A percentile compares a stretch with the other conserved stretches of the same genome.
Evolutionary conservation across 495 filamentous ascomycete species (phyloP).

Genomic region (Aspergillus funiculosus): DNA sequence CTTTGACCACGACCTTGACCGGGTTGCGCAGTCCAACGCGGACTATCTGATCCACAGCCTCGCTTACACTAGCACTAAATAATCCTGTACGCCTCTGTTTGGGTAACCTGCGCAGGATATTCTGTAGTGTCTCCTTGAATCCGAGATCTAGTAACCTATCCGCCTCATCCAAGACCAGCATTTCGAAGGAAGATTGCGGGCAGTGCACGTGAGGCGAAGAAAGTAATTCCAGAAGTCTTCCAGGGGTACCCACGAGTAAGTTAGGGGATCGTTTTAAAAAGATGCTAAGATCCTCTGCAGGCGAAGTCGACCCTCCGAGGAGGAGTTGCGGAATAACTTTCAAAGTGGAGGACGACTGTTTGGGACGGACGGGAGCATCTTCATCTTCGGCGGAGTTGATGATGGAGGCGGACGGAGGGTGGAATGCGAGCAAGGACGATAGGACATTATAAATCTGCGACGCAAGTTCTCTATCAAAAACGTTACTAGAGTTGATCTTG

Average conservation of each 20-base stretch:
- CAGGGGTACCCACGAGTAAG: constrained; percentile 81
- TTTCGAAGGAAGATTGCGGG: constrained; percentile 80
- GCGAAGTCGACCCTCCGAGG: constrained; percentile 76
- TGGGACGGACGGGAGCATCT: constrained; percentile 47
- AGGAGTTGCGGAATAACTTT: constrained; percentile 81
- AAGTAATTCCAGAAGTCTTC: constrained; percentile 80
- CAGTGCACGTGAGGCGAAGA: constrained; percentile 88
- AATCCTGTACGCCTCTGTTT: constrained; percentile 92
- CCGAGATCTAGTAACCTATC: constrained; percentile 91
- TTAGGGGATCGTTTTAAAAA: constrained; percentile 81
- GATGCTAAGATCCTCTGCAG: constrained; percentile 73
- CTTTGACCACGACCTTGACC: constrained; percentile 86
- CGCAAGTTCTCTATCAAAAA: constrained; percentile 65
- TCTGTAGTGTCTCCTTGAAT: constrained; percentile 83
- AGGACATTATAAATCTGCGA: constrained; percentile 86
- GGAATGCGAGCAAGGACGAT: constrained; percentile 69
- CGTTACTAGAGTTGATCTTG: too few species aligned
- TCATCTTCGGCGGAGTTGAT: constrained; percentile 46
- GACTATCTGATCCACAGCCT: constrained; percentile 89
- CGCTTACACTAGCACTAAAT: constrained; percentile 88
- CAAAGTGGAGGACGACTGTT: constrained; percentile 41
- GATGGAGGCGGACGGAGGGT: constrained; percentile 64
- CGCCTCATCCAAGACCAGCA: constrained; percentile 89
- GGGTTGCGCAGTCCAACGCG: constrained; percentile 88
- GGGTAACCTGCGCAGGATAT: constrained; percentile 75